Base-by-base conservation (phyloP, 345 rosid genomes). In the Punica granatum region DNA sequence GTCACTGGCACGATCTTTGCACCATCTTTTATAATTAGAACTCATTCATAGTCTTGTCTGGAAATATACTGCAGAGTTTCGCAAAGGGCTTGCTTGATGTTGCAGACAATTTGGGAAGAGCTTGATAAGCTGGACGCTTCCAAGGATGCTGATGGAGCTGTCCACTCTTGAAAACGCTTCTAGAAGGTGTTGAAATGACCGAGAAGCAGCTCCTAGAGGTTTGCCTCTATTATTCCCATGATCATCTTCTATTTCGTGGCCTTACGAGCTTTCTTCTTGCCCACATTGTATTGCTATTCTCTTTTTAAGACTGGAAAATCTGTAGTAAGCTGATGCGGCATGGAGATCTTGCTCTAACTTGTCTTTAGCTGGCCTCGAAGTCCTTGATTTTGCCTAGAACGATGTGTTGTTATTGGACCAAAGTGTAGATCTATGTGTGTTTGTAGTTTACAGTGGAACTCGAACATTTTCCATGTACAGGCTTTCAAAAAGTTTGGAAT, bases 131-230 rank as follows among this genome's bases (percentile, higher is more conserved):
- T 91, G 3, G 92, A 89, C 51, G 60, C 81, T 25, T 86, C 94
- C 53, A 72, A 76, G 42, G 95, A 88, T 71, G 51, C 85, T 11
- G 65, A 72, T 19, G 88, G 90, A 61, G 96, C 92, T 60, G 82
- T 74, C 85, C 87, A 36, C 83, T 91, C 33, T 77, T 94, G 37
- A 84, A 84, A 74, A 89, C 85, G 9, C 96, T 94, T 71, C 75
- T 92, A 43, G 96, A 88, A 77, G 98, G 99, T 53, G 99, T 94
- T 75, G 97, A 89, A 70, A 94, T 91, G 99, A 94, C 99, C 15
- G 99, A 91, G 80, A 94, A 91, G 76, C 97, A 91, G 74, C 84
- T 94, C 65, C 77, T 60, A n/a, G 90, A 85, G 88, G 99, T 91
- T 75, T 68, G 16, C 31, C 56, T 42, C 56, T 43, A 0, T 34